Base-by-base conservation (phyloP, 306 rosid genomes). In the Vigna unguiculata region DNA sequence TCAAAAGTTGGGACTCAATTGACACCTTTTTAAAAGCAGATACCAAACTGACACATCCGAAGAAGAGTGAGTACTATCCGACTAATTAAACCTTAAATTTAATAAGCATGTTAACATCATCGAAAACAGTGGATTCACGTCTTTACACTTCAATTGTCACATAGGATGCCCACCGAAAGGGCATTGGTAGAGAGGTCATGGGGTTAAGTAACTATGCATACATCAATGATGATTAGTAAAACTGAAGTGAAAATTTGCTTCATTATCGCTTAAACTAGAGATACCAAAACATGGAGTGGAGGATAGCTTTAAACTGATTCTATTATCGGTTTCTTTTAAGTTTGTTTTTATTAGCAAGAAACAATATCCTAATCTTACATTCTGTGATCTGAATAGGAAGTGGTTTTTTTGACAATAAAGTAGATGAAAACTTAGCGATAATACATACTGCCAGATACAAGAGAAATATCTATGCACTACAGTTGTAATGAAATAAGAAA, bases 391-490 rank as follows among this genome's bases (percentile, higher is more conserved):
- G 72, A 46, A 66, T 32, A 53, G 40, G 11, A 46, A 57, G 71
- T 65, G 62, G 57, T 72, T 9, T 7, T 60, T 28, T 58, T 46
- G 36, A 64, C 45, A 46, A 65, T 72, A 24, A 57, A 59, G 20
- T 28, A 38, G 15, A 59, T 28, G 40, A 59, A 24, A 22, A 32
- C 54, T 66, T 16, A 6, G 40, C 47, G 16, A 64, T 46, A 45
- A 65, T 9, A 67, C 65, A 59, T 66, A 36, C 64, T 54, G 76
- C 57, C 59, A 68, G 1, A 57, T 12, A 34, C 40, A 32, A 49
- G 4, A 51, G 67, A 59, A 19, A 75, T 59, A 61, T 63, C 53
- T 21, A 36, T 10, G 28, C 22, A 40, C n/a, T 51, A 75, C 32
- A 69, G 30, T 59, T 49, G 21, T 17, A 58, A 51, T 49, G 32